Conservation (phyloP, 1,284 basidiomycete species). For the Sanguinoderma infundibulare region DNA sequence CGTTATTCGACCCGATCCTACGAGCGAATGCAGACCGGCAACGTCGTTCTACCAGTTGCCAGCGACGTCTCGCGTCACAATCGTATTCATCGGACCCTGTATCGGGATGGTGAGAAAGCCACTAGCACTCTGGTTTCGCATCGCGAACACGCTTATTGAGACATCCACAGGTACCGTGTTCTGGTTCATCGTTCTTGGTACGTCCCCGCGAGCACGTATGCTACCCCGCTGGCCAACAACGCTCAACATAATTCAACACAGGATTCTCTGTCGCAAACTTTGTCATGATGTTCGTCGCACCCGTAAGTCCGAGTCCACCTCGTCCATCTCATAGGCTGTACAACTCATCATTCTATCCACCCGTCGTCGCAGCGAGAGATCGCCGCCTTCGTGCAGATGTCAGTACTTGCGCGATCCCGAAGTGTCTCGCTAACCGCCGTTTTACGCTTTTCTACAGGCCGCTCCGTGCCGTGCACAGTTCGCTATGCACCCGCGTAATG, state of each 20-base stretch:
- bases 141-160: too few species aligned
- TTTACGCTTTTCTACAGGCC: background rate
- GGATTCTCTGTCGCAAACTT: background rate
- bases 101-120: background rate
- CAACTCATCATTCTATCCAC: too few species aligned
- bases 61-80: too few species aligned
- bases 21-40: too few species aligned
- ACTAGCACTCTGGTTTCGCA: too few species aligned
- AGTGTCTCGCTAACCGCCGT: background rate
- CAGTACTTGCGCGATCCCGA: background rate
- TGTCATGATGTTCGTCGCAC: constrained; percentile 1
- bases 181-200: constrained; percentile 1
- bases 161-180: too few species aligned
- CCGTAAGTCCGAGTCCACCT: background rate
- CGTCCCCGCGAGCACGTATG: too few species aligned
- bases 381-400: background rate
- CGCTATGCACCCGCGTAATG: background rate
- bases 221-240: too few species aligned
- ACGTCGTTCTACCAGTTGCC: too few species aligned
- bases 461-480: constrained; percentile 1
- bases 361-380: background rate
- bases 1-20: too few species aligned
- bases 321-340: too few species aligned
- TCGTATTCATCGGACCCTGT: background rate
- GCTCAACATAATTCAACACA: background rate